These are phyloP conservation scores for Blumeriella jaapii DNA, from an alignment of 2,329 filamentous ascomycete species.

Conservation along the genomic window DNA sequence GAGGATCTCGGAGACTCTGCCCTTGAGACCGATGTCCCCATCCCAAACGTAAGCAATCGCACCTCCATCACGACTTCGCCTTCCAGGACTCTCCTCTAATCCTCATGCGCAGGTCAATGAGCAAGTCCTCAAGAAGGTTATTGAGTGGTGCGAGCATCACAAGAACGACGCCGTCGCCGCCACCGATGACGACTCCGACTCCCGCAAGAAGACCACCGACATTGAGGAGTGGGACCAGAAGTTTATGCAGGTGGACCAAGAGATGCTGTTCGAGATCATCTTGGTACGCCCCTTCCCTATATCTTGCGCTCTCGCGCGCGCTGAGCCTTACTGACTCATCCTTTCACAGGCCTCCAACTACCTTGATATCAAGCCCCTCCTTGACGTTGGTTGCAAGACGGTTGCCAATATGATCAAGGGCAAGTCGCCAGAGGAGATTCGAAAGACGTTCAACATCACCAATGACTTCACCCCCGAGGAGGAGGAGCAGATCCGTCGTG, in stretches of 20 bases:
- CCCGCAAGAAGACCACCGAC: conserved; percentile 95
- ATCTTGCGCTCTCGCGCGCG: neutral
- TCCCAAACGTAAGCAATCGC: conserved; percentile 55
- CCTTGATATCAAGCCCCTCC: conserved; percentile 94
- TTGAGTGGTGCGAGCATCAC: conserved; percentile 97
- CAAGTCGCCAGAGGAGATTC: conserved; percentile 97
- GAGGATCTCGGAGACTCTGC: conserved; percentile 70
- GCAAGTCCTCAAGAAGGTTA: conserved; percentile 84
- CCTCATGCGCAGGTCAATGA: conserved; percentile 61
- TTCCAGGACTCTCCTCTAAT: conserved; percentile 8
- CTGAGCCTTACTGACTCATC: conserved; percentile 10
- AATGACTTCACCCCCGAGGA: conserved; percentile 99
- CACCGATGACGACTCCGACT: conserved; percentile 83
- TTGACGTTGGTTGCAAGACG: conserved; percentile 98
- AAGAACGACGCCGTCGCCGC: conserved; percentile 73
- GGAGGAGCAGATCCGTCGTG: conserved; percentile 90
- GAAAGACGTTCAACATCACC: conserved; percentile 99
- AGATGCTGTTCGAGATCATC: conserved; percentile 99
- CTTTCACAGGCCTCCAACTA: conserved; percentile 77
- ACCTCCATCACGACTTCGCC: neutral
- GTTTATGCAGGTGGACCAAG: conserved; percentile 99
- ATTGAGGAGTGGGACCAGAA: conserved; percentile 99
- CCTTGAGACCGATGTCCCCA: conserved; percentile 51
- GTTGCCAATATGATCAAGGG: conserved; percentile 99
- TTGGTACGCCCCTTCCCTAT: conserved; percentile 48